Evolutionary conservation across 2,329 filamentous ascomycete species (phyloP).

Genomic region (Penicillium sp.): DNA sequence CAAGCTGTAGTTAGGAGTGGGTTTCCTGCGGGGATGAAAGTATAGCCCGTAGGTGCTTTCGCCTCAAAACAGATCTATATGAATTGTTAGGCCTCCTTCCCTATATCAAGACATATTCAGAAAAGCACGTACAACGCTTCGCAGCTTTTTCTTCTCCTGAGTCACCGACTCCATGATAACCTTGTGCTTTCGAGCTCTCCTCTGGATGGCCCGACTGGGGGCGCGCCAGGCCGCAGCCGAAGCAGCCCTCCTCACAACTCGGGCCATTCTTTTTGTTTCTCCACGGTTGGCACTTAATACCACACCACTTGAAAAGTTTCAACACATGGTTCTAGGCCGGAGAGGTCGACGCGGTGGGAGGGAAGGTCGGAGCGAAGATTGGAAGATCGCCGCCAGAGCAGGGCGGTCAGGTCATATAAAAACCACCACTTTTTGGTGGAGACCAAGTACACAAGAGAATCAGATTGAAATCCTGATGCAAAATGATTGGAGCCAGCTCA

Average conservation of each 20-base stretch:
- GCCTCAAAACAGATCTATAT: conserved; percentile 55
- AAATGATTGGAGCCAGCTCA: neutral
- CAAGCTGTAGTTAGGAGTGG: conserved; percentile 59
- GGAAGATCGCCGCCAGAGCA: neutral
- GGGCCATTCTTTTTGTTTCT: conserved; percentile 34
- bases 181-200: conserved; percentile 51
- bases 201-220: conserved; percentile 33
- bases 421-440: neutral
- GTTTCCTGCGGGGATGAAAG: conserved; percentile 60
- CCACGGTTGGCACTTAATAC: conserved; percentile 17
- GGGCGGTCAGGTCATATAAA: conserved; percentile 16
- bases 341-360: neutral
- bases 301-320: conserved; percentile 17
- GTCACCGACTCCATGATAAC: conserved; percentile 59
- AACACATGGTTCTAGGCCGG: conserved; percentile 14
- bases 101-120: conserved; percentile 1
- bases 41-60: conserved; percentile 60
- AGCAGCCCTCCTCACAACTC: conserved; percentile 35
- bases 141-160: conserved; percentile 61
- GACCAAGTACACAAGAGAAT: neutral
- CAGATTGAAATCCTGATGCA: neutral
- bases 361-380: neutral
- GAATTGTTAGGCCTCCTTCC: conserved; percentile 32
- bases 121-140: conserved; percentile 47
- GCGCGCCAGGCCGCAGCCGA: conserved; percentile 35